phyloP scores from a whole-genome alignment of 768 basidiomycete genomes.

The Lyophyllum atratum region DNA sequence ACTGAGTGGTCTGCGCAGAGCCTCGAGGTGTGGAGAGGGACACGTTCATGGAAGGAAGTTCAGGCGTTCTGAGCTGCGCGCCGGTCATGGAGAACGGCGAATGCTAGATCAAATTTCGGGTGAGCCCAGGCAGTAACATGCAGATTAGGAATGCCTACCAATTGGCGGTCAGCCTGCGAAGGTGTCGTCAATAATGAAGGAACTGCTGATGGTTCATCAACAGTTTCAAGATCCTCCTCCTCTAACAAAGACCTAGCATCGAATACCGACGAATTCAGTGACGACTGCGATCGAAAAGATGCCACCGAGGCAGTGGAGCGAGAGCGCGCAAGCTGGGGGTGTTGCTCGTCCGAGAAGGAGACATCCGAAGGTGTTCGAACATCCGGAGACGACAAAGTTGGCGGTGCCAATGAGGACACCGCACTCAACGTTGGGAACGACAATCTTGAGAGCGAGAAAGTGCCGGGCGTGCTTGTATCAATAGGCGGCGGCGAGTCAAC shows the following conservation, averaged over 20 bases:
- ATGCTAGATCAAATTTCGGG: not conserved
- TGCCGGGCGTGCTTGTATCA: constrained; percentile 9
- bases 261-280: constrained; percentile 40
- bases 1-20: constrained; percentile 33
- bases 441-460: constrained; percentile 3
- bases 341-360: constrained; percentile 38
- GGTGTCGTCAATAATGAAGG: constrained; percentile 59
- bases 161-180: constrained; percentile 12
- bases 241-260: constrained; percentile 35
- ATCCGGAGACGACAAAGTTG: constrained; percentile 5
- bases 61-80: constrained; percentile 35
- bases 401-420: constrained; percentile 4
- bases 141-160: constrained; percentile 14
- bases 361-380: constrained; percentile 26
- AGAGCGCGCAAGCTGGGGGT: constrained; percentile 5
- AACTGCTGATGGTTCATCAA: constrained; percentile 47
- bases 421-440: constrained; percentile 2
- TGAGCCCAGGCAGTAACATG: not conserved
- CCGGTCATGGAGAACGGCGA: constrained; percentile 26
- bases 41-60: constrained; percentile 36
- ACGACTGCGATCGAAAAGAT: constrained; percentile 46
- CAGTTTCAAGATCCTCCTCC: constrained; percentile 25
- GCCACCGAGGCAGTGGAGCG: constrained; percentile 26
- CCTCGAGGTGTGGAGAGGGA: constrained; percentile 45
- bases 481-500: constrained; percentile 5